Percentiles rank a stretch among this genome's conserved stretches.
Evolutionary conservation across 2,329 filamentous ascomycete species (phyloP).

Genomic region (Juglanconis juglandina): DNA sequence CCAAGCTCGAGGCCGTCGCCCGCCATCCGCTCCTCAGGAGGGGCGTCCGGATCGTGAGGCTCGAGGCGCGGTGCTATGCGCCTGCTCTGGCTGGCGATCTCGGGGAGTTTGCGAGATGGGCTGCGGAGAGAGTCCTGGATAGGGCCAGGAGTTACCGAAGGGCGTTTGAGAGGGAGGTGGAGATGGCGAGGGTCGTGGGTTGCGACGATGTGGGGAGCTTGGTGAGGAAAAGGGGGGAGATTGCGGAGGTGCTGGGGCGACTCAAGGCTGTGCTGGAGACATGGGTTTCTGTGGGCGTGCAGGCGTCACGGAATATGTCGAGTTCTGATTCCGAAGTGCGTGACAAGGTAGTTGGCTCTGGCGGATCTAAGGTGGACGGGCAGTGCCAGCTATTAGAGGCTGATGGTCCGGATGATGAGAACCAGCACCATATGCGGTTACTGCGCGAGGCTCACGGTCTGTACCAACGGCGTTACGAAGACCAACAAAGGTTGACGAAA

Average conservation of each 20-base stretch:
- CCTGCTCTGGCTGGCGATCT: neutral
- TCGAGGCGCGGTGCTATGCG: constrained; percentile 3
- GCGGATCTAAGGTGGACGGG: neutral
- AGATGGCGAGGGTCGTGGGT: neutral
- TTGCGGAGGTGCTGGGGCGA: neutral
- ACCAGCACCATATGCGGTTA: neutral
- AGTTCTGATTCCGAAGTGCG: too few relatives aligned
- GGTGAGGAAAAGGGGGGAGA: neutral
- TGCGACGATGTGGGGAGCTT: neutral
- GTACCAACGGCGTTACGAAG: constrained; percentile 4
- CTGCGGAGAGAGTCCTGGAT: neutral
- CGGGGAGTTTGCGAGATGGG: constrained; percentile 4
- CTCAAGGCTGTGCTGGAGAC: constrained; percentile 7
- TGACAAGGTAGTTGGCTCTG: too few relatives aligned
- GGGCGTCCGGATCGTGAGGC: neutral
- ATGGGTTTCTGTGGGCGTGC: constrained; percentile 2
- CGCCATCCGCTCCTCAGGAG: constrained; percentile 4
- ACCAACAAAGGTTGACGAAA: constrained; percentile 5
- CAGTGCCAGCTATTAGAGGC: neutral
- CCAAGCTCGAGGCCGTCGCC: constrained; percentile 12
- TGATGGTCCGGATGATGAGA: neutral
- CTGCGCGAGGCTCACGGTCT: constrained; percentile 5
- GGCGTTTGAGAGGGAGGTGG: neutral
- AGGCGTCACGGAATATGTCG: neutral
- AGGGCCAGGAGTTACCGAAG: constrained; percentile 1